phyloP scores from a whole-genome alignment of 768 basidiomycete species.

The Crassisporium funariophilum region DNA sequence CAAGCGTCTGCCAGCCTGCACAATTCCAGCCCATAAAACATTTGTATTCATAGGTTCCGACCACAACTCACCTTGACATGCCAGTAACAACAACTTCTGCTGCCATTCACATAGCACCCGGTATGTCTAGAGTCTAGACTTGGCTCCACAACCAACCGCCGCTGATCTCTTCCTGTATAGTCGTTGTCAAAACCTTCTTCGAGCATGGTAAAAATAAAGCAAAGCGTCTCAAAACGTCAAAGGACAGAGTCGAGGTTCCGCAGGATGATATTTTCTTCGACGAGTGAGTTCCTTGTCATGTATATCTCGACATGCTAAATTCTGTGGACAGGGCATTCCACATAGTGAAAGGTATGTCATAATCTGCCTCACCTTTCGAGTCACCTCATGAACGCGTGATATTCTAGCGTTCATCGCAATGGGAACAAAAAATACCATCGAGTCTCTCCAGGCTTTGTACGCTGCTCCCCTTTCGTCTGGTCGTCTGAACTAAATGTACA shows the following conservation, averaged over 20 bases:
- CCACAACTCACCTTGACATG: slow-evolving; percentile 32
- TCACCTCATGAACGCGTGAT: neutral
- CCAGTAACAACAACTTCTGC: slow-evolving; percentile 56
- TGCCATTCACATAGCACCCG: slow-evolving; percentile 55
- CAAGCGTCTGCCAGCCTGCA: too few relatives aligned
- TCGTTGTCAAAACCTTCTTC: slow-evolving; percentile 55
- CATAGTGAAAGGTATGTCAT: slow-evolving; percentile 54
- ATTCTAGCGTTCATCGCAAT: slow-evolving; percentile 62
- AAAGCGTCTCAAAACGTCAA: slow-evolving; percentile 35
- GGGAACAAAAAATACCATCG: slow-evolving; percentile 65
- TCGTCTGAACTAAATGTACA: neutral
- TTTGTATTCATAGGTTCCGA: too few relatives aligned
- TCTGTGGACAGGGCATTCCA: slow-evolving; percentile 55
- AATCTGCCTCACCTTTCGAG: neutral
- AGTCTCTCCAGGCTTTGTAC: slow-evolving; percentile 70
- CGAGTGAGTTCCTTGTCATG: slow-evolving; percentile 44
- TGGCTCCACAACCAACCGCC: neutral
- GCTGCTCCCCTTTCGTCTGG: slow-evolving; percentile 17
- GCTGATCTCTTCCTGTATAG: slow-evolving; percentile 26
- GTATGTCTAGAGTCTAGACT: slow-evolving; percentile 28
- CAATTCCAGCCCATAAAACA: too few relatives aligned
- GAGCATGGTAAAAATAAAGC: slow-evolving; percentile 48
- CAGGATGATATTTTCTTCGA: slow-evolving; percentile 70
- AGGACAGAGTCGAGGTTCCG: slow-evolving; percentile 43
- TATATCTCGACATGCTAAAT: neutral